Base-by-base conservation (phyloP, 2,329 filamentous ascomycete genomes). In the Trichoderma harzianum region DNA sequence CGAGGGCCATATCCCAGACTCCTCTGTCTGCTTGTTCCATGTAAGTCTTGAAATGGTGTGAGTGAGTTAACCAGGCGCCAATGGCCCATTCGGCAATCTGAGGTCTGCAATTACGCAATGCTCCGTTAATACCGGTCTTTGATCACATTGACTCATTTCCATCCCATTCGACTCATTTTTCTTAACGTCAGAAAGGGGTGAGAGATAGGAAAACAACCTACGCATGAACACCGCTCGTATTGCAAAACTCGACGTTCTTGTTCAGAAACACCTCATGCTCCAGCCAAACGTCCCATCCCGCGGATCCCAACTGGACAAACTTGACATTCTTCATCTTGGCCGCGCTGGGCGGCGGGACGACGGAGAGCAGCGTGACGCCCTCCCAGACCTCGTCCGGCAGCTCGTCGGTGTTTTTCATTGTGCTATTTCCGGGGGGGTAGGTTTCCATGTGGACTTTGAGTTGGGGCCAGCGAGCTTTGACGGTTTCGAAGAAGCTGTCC, bases 281-380 rank as follows among this genome's bases (percentile, higher is more conserved):
- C 5, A 79, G 71, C 83, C 84, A 86, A 47, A 75, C 75, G 72
- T 86, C 84, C 1, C 81, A 81, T 1, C 85, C 85, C 1, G 85
- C 82, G 0, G 82, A 84, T 0, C 78, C 76, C 30, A 84, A 73
- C 77, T 87, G 85, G n/a, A 86, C 80, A 71, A 81, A 84, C 60
- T 83, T 80, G 28, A 86, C 77, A 3, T 79, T 77, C 10, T 77
- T 74, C 39, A 84, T 76, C 57, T 78, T 68, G 30, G 78, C 77
- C 2, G 76, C 73, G 0, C 76, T 77, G 1, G 82, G 80, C 5
- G 82, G 78, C 32, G 76, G 73, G 68, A 78, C 79, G 5, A 78
- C 76, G 53, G 76, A 26, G 78, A 84, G 71, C 51, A 85, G 74
- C 0, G 84, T 86, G n/a, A 84, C 82, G 26, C 81, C 82, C 0